These are phyloP conservation scores for Coemansia sp. DNA, from an alignment of 192 early-diverging fungal species.

Conservation along the genomic window DNA sequence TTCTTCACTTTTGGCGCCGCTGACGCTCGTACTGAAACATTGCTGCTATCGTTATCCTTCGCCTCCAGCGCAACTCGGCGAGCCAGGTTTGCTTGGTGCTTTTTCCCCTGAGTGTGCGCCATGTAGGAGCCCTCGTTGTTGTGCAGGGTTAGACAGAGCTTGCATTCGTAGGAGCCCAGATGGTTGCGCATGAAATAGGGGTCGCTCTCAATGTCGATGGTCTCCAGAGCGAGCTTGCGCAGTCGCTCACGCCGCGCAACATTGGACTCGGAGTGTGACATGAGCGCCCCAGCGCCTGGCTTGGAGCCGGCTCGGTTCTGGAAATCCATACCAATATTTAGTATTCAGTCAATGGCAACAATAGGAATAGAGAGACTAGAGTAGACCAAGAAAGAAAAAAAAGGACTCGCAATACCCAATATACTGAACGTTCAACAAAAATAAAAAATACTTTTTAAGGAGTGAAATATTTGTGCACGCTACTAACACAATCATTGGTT, in stretches of 20 bases:
- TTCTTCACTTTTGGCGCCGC: constrained; percentile 53
- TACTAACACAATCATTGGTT: no score
- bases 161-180: constrained; percentile 75
- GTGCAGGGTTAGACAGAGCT: constrained; percentile 78
- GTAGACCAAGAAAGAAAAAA: neutral
- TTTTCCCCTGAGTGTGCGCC: constrained; percentile 97
- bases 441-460: no score
- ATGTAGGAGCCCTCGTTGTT: constrained; percentile 93
- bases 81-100: constrained; percentile 92
- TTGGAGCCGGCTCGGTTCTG: constrained; percentile 92
- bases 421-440: no score
- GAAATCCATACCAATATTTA: constrained; percentile 55
- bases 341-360: neutral
- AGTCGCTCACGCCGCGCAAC: constrained; percentile 92
- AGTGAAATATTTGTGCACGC: no score
- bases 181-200: constrained; percentile 98
- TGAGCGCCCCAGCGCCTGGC: constrained; percentile 81
- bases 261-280: constrained; percentile 77
- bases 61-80: constrained; percentile 85
- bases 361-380: neutral
- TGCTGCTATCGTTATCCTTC: constrained; percentile 53
- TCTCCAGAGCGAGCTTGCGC: constrained; percentile 89
- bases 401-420: no score
- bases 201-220: constrained; percentile 92
- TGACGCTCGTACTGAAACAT: constrained; percentile 1